phyloP scores from a whole-genome alignment of 805 yeast species.

The Suhomyces canberraensis region DNA sequence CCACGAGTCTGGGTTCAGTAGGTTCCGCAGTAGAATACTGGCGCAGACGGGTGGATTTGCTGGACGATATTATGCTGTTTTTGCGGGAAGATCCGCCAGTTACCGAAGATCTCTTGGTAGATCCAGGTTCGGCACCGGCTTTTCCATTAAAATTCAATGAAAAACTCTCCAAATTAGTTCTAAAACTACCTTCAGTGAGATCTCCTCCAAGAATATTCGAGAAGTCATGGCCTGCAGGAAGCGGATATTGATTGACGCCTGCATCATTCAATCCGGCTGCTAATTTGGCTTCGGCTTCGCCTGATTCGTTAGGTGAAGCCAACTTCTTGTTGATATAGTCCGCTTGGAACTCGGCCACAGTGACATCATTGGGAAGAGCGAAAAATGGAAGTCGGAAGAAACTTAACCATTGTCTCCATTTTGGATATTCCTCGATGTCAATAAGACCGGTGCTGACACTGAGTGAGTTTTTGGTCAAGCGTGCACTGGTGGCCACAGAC shows the following conservation, averaged over 20 bases:
- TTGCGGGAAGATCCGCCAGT: conserved; percentile 7
- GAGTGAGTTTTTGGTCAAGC: conserved; percentile 23
- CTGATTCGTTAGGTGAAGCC: neutral
- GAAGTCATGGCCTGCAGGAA: conserved; percentile 31
- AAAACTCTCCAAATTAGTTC: conserved; percentile 27
- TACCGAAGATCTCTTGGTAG: conserved; percentile 3
- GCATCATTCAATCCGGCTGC: neutral
- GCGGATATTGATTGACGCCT: conserved; percentile 7
- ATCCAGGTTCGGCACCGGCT: neutral
- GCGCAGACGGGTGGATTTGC: conserved; percentile 13
- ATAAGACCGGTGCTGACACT: conserved; percentile 26
- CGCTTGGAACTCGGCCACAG: conserved; percentile 19
- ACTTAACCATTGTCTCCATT: conserved; percentile 40
- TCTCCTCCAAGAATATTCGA: conserved; percentile 35
- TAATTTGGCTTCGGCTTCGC: neutral
- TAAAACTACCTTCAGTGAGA: conserved; percentile 25
- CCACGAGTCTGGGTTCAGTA: conserved; percentile 14
- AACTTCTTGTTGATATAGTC: conserved; percentile 10
- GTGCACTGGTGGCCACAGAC: conserved; percentile 25
- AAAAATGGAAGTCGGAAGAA: conserved; percentile 43
- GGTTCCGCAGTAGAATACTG: conserved; percentile 17
- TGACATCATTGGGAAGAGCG: conserved; percentile 39
- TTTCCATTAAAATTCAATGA: conserved; percentile 20
- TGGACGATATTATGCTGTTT: conserved; percentile 9
- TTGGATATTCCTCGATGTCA: conserved; percentile 26